phyloP scores from a whole-genome alignment of 371 early-diverging fungal species.

The Blakeslea trispora region DNA sequence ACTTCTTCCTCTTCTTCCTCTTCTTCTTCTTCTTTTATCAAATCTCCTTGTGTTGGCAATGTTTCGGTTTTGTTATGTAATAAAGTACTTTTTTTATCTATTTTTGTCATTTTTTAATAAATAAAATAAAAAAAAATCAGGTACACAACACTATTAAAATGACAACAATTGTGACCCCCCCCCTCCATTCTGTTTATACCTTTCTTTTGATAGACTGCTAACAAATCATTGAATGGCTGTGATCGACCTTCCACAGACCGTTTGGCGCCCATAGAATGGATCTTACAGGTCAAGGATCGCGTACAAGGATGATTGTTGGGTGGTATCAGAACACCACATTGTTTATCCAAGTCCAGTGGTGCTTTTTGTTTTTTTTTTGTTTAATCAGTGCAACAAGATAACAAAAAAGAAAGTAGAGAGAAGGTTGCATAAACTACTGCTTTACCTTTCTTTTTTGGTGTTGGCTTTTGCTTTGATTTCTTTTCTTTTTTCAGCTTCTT shows the following conservation, averaged over 20 bases:
- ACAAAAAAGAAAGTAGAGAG: too few species aligned
- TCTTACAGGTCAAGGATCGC: constrained; percentile 84
- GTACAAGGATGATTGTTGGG: constrained; percentile 68
- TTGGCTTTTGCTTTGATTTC: too few species aligned
- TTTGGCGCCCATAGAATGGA: constrained; percentile 84
- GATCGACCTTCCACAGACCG: constrained; percentile 79
- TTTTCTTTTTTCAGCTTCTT: too few species aligned
- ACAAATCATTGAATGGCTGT: constrained; percentile 71
- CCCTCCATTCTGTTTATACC: constrained; percentile 49
- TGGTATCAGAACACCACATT: constrained; percentile 74
- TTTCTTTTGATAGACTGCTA: constrained; percentile 72
- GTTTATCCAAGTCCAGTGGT: constrained; percentile 80
- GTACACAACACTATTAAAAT: background rate
- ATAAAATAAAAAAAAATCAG: constrained; percentile 3
- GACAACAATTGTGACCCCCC: constrained; percentile 22
- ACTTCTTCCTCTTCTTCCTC: constrained; percentile 23
- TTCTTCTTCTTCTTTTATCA: constrained; percentile 15
- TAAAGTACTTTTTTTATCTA: constrained; percentile 17
- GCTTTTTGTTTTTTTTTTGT: constrained; percentile 31
- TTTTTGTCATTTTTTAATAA: constrained; percentile 21
- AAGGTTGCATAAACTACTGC: background rate
- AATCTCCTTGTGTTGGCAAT: constrained; percentile 16
- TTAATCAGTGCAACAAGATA: too few species aligned
- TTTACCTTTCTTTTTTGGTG: background rate
- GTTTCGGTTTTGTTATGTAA: constrained; percentile 13